Base-by-base conservation (phyloP, 163 green algal species). In the Coccomyxa subellipsoidea region DNA sequence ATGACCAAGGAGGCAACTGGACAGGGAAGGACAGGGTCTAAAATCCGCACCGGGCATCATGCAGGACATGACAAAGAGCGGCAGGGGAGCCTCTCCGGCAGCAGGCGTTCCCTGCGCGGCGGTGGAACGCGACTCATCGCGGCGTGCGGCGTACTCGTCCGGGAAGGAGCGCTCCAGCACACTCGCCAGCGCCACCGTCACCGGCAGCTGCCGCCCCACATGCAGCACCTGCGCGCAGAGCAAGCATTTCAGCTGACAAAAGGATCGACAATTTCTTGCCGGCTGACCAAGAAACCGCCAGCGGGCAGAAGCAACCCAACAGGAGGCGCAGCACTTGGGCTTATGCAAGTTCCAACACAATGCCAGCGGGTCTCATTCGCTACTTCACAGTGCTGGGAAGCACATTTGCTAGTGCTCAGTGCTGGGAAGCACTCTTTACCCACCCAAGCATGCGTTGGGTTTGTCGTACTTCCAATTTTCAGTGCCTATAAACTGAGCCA, bases 1-100 rank as follows among this genome's bases (percentile, higher is more conserved):
- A 7, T 27, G 66, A 18, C 32, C 6, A 36, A 73, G 32, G 4
- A 21, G 59, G 10, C 29, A 35, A 4, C 1, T 34, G 3, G 27
- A 18, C 15, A 8, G 27, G 66, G 29, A 73, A 12, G 8, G 66
- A 73, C 31, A n/a, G 27, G 66, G n/a, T 36, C 1, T 8, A 23
- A 73, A 7, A 23, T n/a, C 4, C 25, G 29, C 54, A 87, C 85
- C 84, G 9, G 94, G 94, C 76, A 98, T 80, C 77, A 98, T 53
- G 37, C 89, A 87, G 73, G 59, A 85, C 92, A 97, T 96, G 31
- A 97, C 94, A 86, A 97, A 97, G 47, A 97, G 86, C 39, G 93
- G 93, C 71, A 97, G 80, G 37, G 82, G 81, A 10, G 38, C 21
- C 8, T 85, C 76, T 27, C 69, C 71, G 23, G 54, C 37, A 25